These are phyloP conservation scores for Phytopythium oedochilum DNA, from an alignment of 352 stramenopile species.

Conservation along the genomic window DNA sequence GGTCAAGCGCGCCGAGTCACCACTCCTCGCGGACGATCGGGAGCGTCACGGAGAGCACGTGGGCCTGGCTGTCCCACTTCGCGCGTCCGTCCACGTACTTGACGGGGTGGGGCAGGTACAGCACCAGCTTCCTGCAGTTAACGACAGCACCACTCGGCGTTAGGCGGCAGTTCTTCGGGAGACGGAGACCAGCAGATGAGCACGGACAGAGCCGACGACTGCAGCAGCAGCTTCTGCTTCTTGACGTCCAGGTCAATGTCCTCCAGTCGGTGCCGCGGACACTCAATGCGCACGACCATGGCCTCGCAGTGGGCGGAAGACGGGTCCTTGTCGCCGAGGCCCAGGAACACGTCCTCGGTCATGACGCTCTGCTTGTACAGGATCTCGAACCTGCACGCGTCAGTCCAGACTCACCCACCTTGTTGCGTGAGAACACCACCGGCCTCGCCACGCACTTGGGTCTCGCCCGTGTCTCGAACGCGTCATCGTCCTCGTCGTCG, in stretches of 20 bases:
- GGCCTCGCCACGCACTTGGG: constrained; percentile 57
- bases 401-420: too few relatives aligned
- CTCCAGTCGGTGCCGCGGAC: constrained; percentile 52
- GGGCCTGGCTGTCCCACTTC: constrained; percentile 56
- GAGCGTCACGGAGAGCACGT: constrained; percentile 53
- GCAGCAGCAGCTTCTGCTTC: constrained; percentile 64
- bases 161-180: not conserved
- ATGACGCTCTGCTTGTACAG: constrained; percentile 86
- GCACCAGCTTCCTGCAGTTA: constrained; percentile 45
- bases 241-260: constrained; percentile 83
- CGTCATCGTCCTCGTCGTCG: constrained; percentile 72
- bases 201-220: constrained; percentile 54
- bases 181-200: too few relatives aligned
- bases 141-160: constrained; percentile 3
- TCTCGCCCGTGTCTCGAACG: constrained; percentile 42
- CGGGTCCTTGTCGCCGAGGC: constrained; percentile 79
- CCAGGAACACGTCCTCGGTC: constrained; percentile 84
- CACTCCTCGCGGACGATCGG: constrained; percentile 77
- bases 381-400: constrained; percentile 58
- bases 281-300: constrained; percentile 73
- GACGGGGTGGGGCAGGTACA: constrained; percentile 74
- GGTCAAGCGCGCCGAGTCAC: constrained; percentile 12
- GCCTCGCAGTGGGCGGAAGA: constrained; percentile 74
- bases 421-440: too few relatives aligned
- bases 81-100: constrained; percentile 61